Base-by-base conservation (phyloP, 345 rosid genomes). In the Odontarrhena argentea region DNA sequence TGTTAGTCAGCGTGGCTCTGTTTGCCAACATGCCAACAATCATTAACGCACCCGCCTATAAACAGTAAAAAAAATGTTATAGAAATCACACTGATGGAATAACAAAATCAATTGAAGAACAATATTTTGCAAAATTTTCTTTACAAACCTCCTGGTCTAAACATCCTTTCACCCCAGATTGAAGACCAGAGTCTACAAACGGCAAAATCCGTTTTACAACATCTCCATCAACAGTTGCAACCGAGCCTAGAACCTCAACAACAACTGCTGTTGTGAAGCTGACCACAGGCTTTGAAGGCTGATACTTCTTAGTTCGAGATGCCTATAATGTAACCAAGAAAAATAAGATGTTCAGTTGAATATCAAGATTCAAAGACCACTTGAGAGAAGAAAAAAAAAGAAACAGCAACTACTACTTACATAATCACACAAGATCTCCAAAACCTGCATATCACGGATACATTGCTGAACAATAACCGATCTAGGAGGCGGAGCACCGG, bases 1-100 rank as follows among this genome's bases (percentile, higher is more conserved):
- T 86, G 43, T 86, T 80, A 66, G 85, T 79, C 59, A 94, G 63
- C 1, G 77, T 65, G 68, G 83, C 87, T 83, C 86, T 88, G 75
- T 74, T 82, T 46, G 93, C 88, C 63, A 94, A 79, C 58, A 87
- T 71, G 55, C 93, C 82, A 58, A 85, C 84, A 82, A 87, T 81
- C 95, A 94, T 94, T 71, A 94, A 78, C 49, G 93, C 84, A 81
- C 95, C 86, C 50, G 99, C 97, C 99, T 94, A 73, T 59, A 80
- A 14, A 58, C 66, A 75, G 52, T 40, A 25, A 37, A 15, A n/a
- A 36, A 8, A 37, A 44, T 15, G 25, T 32, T 41, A 7, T 50
- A 44, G 49, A 22, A 53, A 37, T 50, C 51, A 63, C 22, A 63
- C 13, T 32, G 70, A 38, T 41, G 22, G 34, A 51, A 64, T 24